Conservation (phyloP, 2,329 filamentous ascomycete genomes). For the Teratosphaeria destructans region DNA sequence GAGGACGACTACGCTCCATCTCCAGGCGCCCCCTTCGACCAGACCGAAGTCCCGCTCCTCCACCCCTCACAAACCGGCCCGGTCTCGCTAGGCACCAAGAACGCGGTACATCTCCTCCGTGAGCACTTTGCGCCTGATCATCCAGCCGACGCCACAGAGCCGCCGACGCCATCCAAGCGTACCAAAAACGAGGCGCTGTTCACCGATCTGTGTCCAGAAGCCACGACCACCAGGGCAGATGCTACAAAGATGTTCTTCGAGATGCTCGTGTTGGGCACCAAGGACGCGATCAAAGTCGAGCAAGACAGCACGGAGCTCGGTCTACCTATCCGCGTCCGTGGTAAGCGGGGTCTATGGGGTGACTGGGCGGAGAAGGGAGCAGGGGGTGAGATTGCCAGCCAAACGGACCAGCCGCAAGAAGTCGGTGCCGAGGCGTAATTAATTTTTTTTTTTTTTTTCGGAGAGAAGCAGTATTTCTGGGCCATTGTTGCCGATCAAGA, state of each 20-base stretch:
- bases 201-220: conserved; percentile 80
- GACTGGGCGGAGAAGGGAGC: conserved; percentile 67
- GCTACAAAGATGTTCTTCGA: conserved; percentile 99
- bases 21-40: conserved; percentile 52
- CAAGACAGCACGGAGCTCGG: conserved; percentile 64
- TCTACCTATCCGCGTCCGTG: conserved; percentile 69
- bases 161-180: conserved; percentile 57
- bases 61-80: conserved; percentile 77
- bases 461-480: no score
- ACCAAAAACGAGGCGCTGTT: conserved; percentile 72
- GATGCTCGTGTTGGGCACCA: conserved; percentile 86
- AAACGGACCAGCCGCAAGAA: not conserved
- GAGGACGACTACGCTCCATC: conserved; percentile 12
- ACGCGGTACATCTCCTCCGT: conserved; percentile 87
- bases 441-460: no score
- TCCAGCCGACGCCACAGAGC: conserved; percentile 55
- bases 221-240: conserved; percentile 70
- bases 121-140: conserved; percentile 55
- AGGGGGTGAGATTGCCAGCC: conserved; percentile 1
- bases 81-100: conserved; percentile 83
- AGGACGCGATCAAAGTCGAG: conserved; percentile 95
- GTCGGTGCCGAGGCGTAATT: not conserved
- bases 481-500: no score
- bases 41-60: conserved; percentile 63
- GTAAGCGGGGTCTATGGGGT: conserved; percentile 94